Evolutionary conservation across 345 rosid genomes (phyloP), one percentile per base, ranked within the genome.

Genomic region (Syzygium grande): DNA sequence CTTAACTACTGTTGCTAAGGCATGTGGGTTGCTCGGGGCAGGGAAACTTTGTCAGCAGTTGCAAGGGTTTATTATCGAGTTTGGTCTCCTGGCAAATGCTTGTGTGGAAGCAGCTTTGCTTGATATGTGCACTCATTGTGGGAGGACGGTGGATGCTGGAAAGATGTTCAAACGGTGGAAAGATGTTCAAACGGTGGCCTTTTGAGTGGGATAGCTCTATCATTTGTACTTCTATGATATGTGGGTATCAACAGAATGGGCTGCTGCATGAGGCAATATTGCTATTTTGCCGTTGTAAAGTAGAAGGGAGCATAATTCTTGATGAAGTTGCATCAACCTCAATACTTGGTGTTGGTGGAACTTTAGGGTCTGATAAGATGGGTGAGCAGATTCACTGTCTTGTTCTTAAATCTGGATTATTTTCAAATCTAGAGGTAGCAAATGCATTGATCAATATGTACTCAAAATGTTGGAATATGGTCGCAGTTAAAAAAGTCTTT

Each of bases 121-220:
- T 84, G 96, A 97, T 90, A 96, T 95, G 98, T 94, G 93, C 90
- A 88, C 93, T 59, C 92, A 94, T 91, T 97, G 98, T 90, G 98
- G 93, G 86, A 93, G 98, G 98, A 94, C 94, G 94, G 88, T 34
- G 2, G 98, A 94, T 91, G 98, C 98, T 51, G 93, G 93, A 80
- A 93, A 92, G 90, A 93, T 97, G 90, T 94, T 92, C 87, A 65
- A 41, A 19, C 90, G 83, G 46, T 92, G 95, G 96, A 80, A 93
- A 92, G 90, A 93, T 97, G 90, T 94, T 92, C 87, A 65, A 41
- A 19, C 90, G 83, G 46, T 92, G 95, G 96, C 93, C 96, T n/a
- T 87, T 87, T 58, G 90, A 93, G 56, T 77, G 65, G 41, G 93
- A 51, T 86, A 92, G 29, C 88, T 91, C 95, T 0, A 88, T 95